Conservation (phyloP, 2,329 filamentous ascomycete species). For the Tricladium varicosporioides region DNA sequence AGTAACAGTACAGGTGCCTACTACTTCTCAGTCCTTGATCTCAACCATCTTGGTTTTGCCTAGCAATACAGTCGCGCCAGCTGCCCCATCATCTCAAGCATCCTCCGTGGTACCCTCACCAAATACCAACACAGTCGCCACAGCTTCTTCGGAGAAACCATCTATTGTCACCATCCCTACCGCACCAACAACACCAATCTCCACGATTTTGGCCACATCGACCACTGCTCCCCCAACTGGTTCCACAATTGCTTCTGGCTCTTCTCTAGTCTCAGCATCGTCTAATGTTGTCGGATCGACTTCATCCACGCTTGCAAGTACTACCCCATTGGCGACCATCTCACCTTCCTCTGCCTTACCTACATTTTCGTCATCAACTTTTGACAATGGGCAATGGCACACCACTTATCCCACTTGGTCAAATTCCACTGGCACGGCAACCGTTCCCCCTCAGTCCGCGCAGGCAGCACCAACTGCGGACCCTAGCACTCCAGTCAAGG, state of each 20-base stretch:
- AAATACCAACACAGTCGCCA: background rate
- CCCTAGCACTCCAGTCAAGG: background rate
- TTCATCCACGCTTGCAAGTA: background rate
- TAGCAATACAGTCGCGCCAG: background rate
- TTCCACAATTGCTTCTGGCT: background rate
- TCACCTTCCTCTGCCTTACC: background rate
- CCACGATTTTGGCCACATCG: too few species aligned
- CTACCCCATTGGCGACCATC: background rate
- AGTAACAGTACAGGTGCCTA: slow-evolving; percentile 11
- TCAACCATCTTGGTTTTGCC: background rate
- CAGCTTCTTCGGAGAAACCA: background rate
- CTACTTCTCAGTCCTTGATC: slow-evolving; percentile 3
- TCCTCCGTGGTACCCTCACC: background rate
- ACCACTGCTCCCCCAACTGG: too few species aligned
- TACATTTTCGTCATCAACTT: slow-evolving; percentile 9
- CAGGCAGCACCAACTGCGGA: background rate
- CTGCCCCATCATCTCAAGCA: background rate
- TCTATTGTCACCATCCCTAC: too few species aligned
- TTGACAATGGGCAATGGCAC: slow-evolving; percentile 33
- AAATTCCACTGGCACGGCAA: slow-evolving; percentile 20
- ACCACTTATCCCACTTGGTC: slow-evolving; percentile 31
- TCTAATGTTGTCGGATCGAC: background rate
- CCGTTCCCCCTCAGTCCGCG: background rate
- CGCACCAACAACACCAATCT: too few species aligned
- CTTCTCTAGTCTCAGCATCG: background rate